These are phyloP conservation scores for Starmerella etchellsii DNA, from an alignment of 805 yeast species.

Conservation along the genomic window DNA sequence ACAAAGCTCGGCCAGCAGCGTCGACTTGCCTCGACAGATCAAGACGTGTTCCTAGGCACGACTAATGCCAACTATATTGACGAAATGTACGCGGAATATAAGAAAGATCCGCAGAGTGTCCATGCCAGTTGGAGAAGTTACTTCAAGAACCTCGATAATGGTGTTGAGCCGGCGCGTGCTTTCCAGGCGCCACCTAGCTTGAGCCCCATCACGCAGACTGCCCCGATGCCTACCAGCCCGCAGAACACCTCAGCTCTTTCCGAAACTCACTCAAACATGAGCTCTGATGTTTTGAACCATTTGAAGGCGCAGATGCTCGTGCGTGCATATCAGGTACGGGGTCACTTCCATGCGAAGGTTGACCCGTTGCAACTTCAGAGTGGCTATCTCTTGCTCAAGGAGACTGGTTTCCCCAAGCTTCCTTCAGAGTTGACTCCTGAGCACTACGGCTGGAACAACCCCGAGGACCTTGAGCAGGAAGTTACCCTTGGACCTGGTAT, in stretches of 20 bases:
- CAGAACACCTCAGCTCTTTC: conserved; percentile 28
- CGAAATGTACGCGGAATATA: conserved; percentile 96
- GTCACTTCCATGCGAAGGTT: conserved; percentile 86
- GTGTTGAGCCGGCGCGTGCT: conserved; percentile 56
- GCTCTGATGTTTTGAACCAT: conserved; percentile 38
- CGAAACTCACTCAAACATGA: conserved; percentile 35
- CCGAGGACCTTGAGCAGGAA: conserved; percentile 59
- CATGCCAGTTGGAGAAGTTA: conserved; percentile 94
- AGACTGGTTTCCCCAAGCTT: conserved; percentile 22
- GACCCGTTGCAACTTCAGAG: conserved; percentile 91
- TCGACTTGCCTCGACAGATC: conserved; percentile 17
- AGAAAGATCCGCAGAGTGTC: conserved; percentile 75
- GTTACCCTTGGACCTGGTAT: conserved; percentile 96
- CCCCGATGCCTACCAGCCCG: conserved; percentile 47
- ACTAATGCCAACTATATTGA: conserved; percentile 86
- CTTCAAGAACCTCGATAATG: conserved; percentile 76
- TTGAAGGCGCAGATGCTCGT: conserved; percentile 91
- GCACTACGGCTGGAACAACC: conserved; percentile 80
- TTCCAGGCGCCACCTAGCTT: conserved; percentile 80
- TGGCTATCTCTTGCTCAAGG: conserved; percentile 43
- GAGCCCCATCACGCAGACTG: conserved; percentile 22
- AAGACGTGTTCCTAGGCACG: conserved; percentile 70
- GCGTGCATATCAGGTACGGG: conserved; percentile 97
- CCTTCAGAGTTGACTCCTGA: conserved; percentile 88
- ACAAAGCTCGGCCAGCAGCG: background rate